Evolutionary conservation across 805 yeast genomes (phyloP).

Genomic region (Yarrowia keelungensis): DNA sequence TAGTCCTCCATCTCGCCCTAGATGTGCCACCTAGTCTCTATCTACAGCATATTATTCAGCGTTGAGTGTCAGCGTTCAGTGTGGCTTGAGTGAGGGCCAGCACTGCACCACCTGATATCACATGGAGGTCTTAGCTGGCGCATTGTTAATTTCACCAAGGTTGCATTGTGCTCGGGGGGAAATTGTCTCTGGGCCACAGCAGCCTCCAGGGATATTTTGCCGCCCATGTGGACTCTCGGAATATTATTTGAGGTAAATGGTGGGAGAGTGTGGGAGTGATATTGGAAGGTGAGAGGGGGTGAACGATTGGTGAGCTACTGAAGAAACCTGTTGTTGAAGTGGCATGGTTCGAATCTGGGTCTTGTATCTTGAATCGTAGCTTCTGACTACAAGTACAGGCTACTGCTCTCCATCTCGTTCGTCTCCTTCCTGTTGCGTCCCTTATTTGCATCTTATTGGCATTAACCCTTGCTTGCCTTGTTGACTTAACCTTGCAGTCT

Average conservation of each 20-base stretch:
- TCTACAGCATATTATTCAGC: too few relatives aligned
- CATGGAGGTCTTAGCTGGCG: conserved; percentile 25
- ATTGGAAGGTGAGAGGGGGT: too few relatives aligned
- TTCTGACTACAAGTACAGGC: not conserved
- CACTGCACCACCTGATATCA: conserved; percentile 4
- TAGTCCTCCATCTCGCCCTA: too few relatives aligned
- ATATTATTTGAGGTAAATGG: not conserved
- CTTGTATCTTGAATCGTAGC: not conserved
- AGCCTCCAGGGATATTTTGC: conserved; percentile 11
- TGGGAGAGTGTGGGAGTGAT: not conserved
- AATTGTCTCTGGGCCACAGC: conserved; percentile 7
- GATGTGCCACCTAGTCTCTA: too few relatives aligned
- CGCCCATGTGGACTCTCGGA: not conserved
- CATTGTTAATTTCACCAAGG: conserved; percentile 14
- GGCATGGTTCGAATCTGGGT: too few relatives aligned
- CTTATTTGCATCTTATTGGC: conserved; percentile 17
- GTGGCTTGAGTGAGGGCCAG: too few relatives aligned
- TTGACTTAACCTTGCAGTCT: conserved; percentile 12
- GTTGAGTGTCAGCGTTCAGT: too few relatives aligned
- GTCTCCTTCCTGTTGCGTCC: conserved; percentile 22
- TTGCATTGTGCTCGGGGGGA: conserved; percentile 7
- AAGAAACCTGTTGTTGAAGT: too few relatives aligned
- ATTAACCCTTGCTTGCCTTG: conserved; percentile 28
- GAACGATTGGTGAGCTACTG: too few relatives aligned
- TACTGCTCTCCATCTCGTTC: not conserved